Evolutionary conservation across 495 filamentous ascomycete species (phyloP).

Genomic region (Neurospora africana): DNA sequence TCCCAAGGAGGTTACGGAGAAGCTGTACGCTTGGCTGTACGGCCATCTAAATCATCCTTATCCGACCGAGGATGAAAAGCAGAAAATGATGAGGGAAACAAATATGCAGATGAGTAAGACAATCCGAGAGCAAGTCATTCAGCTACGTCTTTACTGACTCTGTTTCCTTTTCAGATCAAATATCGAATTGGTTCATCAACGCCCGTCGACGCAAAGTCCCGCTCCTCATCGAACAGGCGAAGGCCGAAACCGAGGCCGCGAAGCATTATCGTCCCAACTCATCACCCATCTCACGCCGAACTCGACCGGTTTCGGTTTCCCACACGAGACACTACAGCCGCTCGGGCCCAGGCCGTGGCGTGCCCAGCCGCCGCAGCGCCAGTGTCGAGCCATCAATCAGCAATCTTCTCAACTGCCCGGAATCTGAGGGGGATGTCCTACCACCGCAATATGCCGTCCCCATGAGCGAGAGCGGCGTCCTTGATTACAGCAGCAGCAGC

Average conservation of each 20-base stretch:
- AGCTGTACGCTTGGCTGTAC: slow-evolving; percentile 70
- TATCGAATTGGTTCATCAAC: slow-evolving; percentile 96
- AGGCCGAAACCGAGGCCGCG: slow-evolving; percentile 30
- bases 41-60: slow-evolving; percentile 74
- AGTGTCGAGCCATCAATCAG: slow-evolving; percentile 4
- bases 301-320: neutral
- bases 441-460: slow-evolving; percentile 8
- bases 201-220: slow-evolving; percentile 73
- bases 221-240: slow-evolving; percentile 43
- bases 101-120: slow-evolving; percentile 70
- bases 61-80: slow-evolving; percentile 85
- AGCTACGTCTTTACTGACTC: slow-evolving; percentile 5
- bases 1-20: slow-evolving; percentile 75
- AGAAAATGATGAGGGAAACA: slow-evolving; percentile 64
- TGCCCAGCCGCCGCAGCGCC: slow-evolving; percentile 3
- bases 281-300: neutral
- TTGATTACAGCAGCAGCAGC: slow-evolving; percentile 25
- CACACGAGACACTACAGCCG: neutral
- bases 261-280: neutral
- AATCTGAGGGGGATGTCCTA: slow-evolving; percentile 17
- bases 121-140: neutral
- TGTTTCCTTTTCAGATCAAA: slow-evolving; percentile 38
- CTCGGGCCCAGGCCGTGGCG: neutral
- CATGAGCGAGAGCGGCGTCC: slow-evolving; percentile 29
- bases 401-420: slow-evolving; percentile 16